Evolutionary conservation across 2,329 filamentous ascomycete species (phyloP), one percentile per base, ranked within the genome.

Genomic region (Pseudofabraea citricarpa): DNA sequence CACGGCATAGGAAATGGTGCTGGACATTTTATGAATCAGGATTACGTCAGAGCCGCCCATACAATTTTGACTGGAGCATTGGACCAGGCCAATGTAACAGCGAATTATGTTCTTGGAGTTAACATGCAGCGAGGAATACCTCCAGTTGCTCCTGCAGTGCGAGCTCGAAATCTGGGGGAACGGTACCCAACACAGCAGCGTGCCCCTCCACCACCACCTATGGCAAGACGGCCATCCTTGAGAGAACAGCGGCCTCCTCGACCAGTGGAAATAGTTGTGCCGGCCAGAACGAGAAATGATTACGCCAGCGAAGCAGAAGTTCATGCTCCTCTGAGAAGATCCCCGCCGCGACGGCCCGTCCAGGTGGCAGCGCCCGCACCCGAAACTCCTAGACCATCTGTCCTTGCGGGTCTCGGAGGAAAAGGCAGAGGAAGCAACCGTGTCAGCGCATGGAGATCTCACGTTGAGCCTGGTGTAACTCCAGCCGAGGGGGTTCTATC

Each of bases 21-120:
- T 1, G 70, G 67, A 12, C 77, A 83, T 53, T 77, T 80, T 54
- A 73, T 81, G 71, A 81, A 81, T 45, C 77, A 83, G 21, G 69
- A 79, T 47, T 82, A 79, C 46, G 56, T 70, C 13, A 57, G 63
- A 23, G 56, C 56, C n/a, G 62, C 60, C 6, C 53, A 58, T 4
- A 59, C 63, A 39, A 57, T 62, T 2, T 40, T 65, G n/a, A 57
- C 57, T 12, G 59, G 58, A 2, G 55, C 55, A 38, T 60, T 59
- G 26, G 56, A 57, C 15, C 55, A 60, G 32, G 63, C 61, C 9
- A 55, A 53, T 10, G 55, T 55, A 21, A 57, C 61, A 8, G 63
- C 61, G 6, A 59, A 64, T 27, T 57, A 59, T 39, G 51, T 58
- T 16, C 54, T 57, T 47, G 55, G 56, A 4, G 51, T 56, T 13